A percentile compares a stretch with the other conserved stretches of the same genome.
Conservation (phyloP, 139 green algal genomes). For the Picochlorum sp. region DNA sequence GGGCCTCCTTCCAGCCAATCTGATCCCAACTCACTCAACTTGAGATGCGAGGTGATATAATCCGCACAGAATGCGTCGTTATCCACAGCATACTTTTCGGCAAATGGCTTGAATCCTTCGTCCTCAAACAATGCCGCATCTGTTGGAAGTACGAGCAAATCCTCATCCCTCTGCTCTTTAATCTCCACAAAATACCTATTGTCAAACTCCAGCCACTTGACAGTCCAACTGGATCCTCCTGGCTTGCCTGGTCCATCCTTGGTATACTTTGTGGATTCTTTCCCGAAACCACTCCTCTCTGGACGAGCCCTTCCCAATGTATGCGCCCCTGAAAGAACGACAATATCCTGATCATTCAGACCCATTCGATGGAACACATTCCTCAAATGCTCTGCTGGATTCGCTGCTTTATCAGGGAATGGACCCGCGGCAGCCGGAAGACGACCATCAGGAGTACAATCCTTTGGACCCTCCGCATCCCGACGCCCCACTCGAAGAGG, state of each 20-base stretch:
- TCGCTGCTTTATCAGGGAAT: constrained; percentile 40
- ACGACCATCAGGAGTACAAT: constrained; percentile 67
- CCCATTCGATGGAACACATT: constrained; percentile 81
- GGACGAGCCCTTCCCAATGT: constrained; percentile 49
- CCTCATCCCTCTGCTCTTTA: constrained; percentile 59
- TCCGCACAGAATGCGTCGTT: constrained; percentile 79
- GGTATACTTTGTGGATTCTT: constrained; percentile 73
- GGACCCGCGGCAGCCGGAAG: constrained; percentile 50
- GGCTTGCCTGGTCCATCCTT: constrained; percentile 61
- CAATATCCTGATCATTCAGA: constrained; percentile 64
- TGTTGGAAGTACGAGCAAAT: constrained; percentile 83
- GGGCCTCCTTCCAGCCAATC: constrained; percentile 42
- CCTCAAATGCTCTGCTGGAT: constrained; percentile 46
- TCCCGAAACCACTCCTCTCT: constrained; percentile 54
- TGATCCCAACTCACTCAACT: constrained; percentile 78
- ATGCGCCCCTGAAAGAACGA: constrained; percentile 53
- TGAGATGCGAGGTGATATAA: constrained; percentile 65
- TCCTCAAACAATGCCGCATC: constrained; percentile 83
- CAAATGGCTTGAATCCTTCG: constrained; percentile 69
- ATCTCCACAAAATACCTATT: constrained; percentile 76
- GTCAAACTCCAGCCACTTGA: constrained; percentile 87
- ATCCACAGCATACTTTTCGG: constrained; percentile 79
- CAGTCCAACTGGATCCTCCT: constrained; percentile 77
- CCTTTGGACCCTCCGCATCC: constrained; percentile 43
- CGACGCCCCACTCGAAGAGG: constrained; percentile 75